Evolutionary conservation across 2,329 filamentous ascomycete genomes (phyloP).

Genomic region (Exophiala calicioides): DNA sequence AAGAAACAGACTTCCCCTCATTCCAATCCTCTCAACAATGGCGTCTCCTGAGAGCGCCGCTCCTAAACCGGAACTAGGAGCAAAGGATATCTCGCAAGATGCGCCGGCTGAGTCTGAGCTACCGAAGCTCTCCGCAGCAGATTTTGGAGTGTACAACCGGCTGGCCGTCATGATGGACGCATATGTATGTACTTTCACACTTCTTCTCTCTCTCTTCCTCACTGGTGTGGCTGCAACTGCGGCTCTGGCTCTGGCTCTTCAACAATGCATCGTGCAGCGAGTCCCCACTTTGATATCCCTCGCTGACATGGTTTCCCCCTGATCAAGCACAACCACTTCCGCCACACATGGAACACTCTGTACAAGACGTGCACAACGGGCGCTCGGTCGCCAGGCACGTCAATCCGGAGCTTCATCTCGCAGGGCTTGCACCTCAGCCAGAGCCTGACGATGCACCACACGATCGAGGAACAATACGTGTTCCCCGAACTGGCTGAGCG

Average conservation of each 20-base stretch:
- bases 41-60: too few species aligned
- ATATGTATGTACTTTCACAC: constrained; percentile 55
- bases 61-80: background rate
- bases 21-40: too few species aligned
- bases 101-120: constrained; percentile 40
- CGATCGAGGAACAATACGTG: constrained; percentile 77
- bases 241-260: too few species aligned
- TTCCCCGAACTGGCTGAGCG: constrained; percentile 75
- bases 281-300: too few species aligned
- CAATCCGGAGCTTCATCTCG: constrained; percentile 67
- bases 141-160: constrained; percentile 56
- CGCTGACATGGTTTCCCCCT: background rate
- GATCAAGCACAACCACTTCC: constrained; percentile 72
- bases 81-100: background rate
- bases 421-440: constrained; percentile 69
- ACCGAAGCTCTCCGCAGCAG: constrained; percentile 64
- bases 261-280: too few species aligned
- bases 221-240: too few species aligned
- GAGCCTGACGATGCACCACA: constrained; percentile 74
- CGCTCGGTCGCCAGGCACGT: constrained; percentile 64
- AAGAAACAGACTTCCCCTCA: too few species aligned
- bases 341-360: constrained; percentile 69
- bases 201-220: constrained; percentile 22
- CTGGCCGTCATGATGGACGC: constrained; percentile 47
- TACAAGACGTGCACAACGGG: constrained; percentile 63